Percentiles rank a stretch among this genome's conserved stretches.
These are phyloP conservation scores for Pleurostoma richardsiae DNA, from an alignment of 2,329 filamentous ascomycete species.

Conservation along the genomic window DNA sequence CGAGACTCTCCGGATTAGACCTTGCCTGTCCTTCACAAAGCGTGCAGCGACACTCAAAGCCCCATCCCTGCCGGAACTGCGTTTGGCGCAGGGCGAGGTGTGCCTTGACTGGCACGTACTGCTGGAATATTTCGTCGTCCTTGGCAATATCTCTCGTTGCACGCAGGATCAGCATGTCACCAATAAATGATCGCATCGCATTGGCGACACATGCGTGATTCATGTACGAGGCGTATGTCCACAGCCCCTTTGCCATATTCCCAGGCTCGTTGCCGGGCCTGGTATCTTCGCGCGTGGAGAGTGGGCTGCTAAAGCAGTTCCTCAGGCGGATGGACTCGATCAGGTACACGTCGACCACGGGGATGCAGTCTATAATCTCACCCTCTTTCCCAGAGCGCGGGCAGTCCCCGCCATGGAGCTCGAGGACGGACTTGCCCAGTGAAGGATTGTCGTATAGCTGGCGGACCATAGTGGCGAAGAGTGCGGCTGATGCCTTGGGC, in stretches of 20 bases:
- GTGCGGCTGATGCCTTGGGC: slow-evolving; percentile 32
- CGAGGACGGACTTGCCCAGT: slow-evolving; percentile 23
- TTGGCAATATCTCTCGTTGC: slow-evolving; percentile 29
- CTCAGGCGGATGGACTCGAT: slow-evolving; percentile 7
- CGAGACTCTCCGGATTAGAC: slow-evolving; percentile 9
- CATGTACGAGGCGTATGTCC: slow-evolving; percentile 19
- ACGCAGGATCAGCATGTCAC: slow-evolving; percentile 22
- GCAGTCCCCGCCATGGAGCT: slow-evolving; percentile 5
- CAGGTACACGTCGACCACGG: slow-evolving; percentile 10
- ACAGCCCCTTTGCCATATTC: slow-evolving; percentile 19
- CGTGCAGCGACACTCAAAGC: slow-evolving; percentile 31
- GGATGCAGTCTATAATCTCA: slow-evolving; percentile 6
- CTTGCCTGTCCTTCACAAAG: slow-evolving; percentile 27
- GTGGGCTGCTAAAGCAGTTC: slow-evolving; percentile 10
- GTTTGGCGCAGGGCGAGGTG: slow-evolving; percentile 16
- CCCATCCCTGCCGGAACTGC: slow-evolving; percentile 26
- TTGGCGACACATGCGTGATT: slow-evolving; percentile 25
- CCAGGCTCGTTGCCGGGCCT: not conserved
- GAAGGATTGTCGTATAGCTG: slow-evolving; percentile 33
- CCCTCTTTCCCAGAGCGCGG: not conserved
- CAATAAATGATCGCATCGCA: slow-evolving; percentile 21
- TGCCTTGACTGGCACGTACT: slow-evolving; percentile 28
- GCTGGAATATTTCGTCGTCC: slow-evolving; percentile 31
- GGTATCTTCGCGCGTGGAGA: not conserved
- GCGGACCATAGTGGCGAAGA: slow-evolving; percentile 33